Conservation (phyloP, 1,284 basidiomycete genomes). For the Singerocomus rubriflavus region DNA sequence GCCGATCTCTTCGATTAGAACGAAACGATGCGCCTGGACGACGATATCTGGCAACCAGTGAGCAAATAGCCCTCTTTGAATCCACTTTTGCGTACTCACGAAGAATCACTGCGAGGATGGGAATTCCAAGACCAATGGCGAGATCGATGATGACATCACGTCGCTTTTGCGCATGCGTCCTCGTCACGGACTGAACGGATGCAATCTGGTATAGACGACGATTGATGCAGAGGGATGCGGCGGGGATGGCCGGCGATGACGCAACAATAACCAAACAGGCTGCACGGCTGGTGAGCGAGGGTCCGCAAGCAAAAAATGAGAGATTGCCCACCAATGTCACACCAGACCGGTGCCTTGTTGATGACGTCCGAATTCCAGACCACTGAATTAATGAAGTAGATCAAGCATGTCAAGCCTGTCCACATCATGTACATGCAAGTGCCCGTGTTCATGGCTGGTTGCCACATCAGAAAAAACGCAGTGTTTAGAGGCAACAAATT, state of each 20-base stretch:
- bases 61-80: background rate
- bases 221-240: constrained; percentile 46
- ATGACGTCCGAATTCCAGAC: constrained; percentile 53
- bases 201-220: constrained; percentile 45
- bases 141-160: constrained; percentile 42
- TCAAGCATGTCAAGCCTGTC: constrained; percentile 51
- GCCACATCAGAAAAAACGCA: constrained; percentile 3
- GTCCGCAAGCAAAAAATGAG: accelerated
- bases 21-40: constrained; percentile 37
- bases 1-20: constrained; percentile 38
- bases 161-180: constrained; percentile 33
- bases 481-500: background rate
- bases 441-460: constrained; percentile 51
- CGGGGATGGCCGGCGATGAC: constrained; percentile 47
- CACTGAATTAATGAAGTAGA: constrained; percentile 48
- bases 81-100: constrained; percentile 37
- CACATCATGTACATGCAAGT: constrained; percentile 57
- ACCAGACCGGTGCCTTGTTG: constrained; percentile 54
- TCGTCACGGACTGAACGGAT: constrained; percentile 36
- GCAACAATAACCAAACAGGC: constrained; percentile 18
- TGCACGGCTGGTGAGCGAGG: constrained; percentile 19
- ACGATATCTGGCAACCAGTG: constrained; percentile 27
- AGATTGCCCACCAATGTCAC: constrained; percentile 37
- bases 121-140: constrained; percentile 46
- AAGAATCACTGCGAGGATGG: constrained; percentile 47